A percentile compares a stretch with the other conserved stretches of the same genome.
phyloP scores from a whole-genome alignment of 2,329 filamentous ascomycete genomes.

The Dothideomycetes sp. region DNA sequence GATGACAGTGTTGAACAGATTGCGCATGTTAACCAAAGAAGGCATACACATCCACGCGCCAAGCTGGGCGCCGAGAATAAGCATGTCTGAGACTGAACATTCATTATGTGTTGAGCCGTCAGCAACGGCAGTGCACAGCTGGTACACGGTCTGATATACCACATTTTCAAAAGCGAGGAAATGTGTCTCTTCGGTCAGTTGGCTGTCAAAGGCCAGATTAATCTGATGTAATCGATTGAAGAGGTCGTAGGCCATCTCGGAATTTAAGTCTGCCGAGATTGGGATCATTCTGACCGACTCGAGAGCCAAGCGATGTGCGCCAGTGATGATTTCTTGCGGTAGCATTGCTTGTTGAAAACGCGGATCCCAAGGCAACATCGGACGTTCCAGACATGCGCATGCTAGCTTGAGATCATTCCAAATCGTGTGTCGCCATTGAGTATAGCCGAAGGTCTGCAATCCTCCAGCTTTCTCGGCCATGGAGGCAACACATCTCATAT shows the following conservation, averaged over 20 bases:
- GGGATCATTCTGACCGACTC: conserved; percentile 7
- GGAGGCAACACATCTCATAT: conserved; percentile 2
- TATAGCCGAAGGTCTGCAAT: conserved; percentile 5
- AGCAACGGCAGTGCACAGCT: conserved; percentile 3
- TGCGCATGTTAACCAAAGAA: conserved; percentile 6
- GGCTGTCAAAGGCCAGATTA: conserved; percentile 1
- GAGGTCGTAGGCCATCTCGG: conserved; percentile 3
- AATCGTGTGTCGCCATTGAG: conserved; percentile 10
- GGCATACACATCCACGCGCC: conserved; percentile 10
- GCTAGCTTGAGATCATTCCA: conserved; percentile 11
- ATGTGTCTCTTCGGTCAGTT: conserved; percentile 1
- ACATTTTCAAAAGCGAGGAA: conserved; percentile 7
- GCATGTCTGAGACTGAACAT: conserved; percentile 6
- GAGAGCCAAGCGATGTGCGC: conserved; percentile 6
- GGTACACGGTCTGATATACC: conserved; percentile 6
- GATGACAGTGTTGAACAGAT: conserved; percentile 12
- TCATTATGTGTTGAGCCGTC: not conserved
- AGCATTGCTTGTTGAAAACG: not conserved
- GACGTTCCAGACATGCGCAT: conserved; percentile 5
- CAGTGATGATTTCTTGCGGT: not conserved
- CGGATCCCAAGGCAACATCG: conserved; percentile 4
- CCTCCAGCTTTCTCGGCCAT: conserved; percentile 6
- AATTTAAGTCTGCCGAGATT: not conserved
- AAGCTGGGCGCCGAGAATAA: conserved; percentile 8
- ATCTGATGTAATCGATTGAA: conserved; percentile 8